These are phyloP conservation scores for Dryas alaskensis DNA, from an alignment of 306 rosid species.

Conservation along the genomic window DNA sequence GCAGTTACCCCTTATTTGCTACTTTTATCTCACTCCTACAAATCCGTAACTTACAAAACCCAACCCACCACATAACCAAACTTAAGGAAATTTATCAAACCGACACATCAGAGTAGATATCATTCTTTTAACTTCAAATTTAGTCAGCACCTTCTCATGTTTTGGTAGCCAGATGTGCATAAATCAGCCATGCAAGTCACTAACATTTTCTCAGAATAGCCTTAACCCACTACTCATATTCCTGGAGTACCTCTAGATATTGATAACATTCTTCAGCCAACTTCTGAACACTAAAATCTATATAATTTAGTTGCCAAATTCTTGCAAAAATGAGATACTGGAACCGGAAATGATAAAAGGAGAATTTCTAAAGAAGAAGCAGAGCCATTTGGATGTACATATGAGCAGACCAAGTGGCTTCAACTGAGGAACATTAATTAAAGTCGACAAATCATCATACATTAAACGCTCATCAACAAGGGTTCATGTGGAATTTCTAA, in stretches of 20 bases:
- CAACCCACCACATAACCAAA: constrained; percentile 5
- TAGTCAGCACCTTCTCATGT: not conserved
- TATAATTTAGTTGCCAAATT: not conserved
- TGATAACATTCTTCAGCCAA: not conserved
- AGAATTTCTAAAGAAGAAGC: not conserved
- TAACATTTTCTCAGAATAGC: not conserved
- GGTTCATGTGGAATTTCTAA: not conserved
- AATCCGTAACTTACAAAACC: not conserved
- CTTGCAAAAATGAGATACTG: not conserved
- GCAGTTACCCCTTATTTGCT: not conserved
- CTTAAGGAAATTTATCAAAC: not conserved
- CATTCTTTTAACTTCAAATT: not conserved
- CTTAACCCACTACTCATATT: not conserved
- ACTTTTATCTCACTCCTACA: not conserved
- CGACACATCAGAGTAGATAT: not conserved
- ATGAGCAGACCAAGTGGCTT: not conserved
- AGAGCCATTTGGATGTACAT: not conserved
- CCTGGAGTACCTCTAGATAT: not conserved
- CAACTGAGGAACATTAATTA: not conserved
- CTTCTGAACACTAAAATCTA: not conserved
- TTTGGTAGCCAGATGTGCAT: not conserved
- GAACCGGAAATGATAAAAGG: not conserved
- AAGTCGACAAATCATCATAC: not conserved
- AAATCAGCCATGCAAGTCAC: not conserved
- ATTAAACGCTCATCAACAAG: not conserved